Percentiles rank a stretch among this genome's conserved stretches.
These are phyloP conservation scores for Cylindrodendrum hubeiense DNA, from an alignment of 2,329 filamentous ascomycete genomes.

Conservation along the genomic window DNA sequence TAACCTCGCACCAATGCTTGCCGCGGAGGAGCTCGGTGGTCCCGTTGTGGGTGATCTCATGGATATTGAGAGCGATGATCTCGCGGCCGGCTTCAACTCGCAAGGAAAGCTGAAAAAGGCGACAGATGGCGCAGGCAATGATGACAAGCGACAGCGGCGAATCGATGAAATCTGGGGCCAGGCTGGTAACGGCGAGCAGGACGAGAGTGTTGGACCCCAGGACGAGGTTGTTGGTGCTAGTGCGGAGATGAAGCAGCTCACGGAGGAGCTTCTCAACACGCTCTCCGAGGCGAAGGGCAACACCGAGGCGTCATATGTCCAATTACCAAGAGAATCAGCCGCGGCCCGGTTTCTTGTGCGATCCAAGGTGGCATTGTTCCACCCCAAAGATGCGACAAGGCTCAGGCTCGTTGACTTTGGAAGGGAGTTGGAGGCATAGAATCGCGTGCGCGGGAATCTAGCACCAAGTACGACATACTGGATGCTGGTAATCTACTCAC, in stretches of 20 bases:
- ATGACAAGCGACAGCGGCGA: slow-evolving; percentile 68
- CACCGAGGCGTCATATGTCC: slow-evolving; percentile 68
- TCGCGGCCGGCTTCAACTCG: slow-evolving; percentile 70
- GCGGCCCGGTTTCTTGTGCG: slow-evolving; percentile 73
- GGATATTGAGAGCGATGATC: slow-evolving; percentile 70
- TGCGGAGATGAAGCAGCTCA: slow-evolving; percentile 70
- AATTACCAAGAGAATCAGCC: slow-evolving; percentile 70
- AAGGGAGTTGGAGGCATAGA: slow-evolving; percentile 69
- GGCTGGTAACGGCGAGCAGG: slow-evolving; percentile 28
- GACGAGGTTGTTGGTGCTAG: slow-evolving; percentile 65
- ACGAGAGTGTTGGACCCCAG: slow-evolving; percentile 44
- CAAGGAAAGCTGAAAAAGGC: slow-evolving; percentile 68
- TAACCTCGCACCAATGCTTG: slow-evolving; percentile 79
- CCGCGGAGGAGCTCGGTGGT: slow-evolving; percentile 85
- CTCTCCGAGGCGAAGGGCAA: slow-evolving; percentile 67
- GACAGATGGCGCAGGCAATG: slow-evolving; percentile 52
- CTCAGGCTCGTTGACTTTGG: slow-evolving; percentile 74
- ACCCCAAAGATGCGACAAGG: slow-evolving; percentile 71
- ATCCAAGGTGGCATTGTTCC: slow-evolving; percentile 75
- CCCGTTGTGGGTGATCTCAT: slow-evolving; percentile 83
- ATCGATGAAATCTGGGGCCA: slow-evolving; percentile 75
- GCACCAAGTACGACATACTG: background rate
- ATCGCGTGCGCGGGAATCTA: background rate
- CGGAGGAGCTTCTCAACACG: slow-evolving; percentile 71
- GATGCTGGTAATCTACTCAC: background rate